Percentiles rank a stretch among this genome's conserved stretches.
These are phyloP conservation scores for Russula brevipes DNA, from an alignment of 768 basidiomycete genomes.

Conservation along the genomic window DNA sequence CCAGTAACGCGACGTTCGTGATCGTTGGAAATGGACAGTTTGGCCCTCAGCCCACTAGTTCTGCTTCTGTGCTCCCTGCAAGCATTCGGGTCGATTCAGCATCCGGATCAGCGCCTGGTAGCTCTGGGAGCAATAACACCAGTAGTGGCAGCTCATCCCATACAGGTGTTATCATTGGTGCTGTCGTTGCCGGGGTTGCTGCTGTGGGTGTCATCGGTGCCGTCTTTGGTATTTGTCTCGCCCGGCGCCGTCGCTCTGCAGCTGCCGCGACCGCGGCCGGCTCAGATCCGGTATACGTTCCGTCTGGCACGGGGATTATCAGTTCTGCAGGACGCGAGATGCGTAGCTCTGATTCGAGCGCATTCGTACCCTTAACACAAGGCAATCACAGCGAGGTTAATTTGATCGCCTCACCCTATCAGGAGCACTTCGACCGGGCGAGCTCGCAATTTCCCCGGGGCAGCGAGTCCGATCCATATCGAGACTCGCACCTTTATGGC, in stretches of 20 bases:
- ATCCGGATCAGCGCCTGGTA: constrained; percentile 37
- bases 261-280: constrained; percentile 19
- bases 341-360: constrained; percentile 58
- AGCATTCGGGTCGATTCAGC: constrained; percentile 41
- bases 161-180: constrained; percentile 45
- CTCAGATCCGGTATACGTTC: constrained; percentile 35
- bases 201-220: constrained; percentile 48
- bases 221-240: constrained; percentile 47
- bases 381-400: constrained; percentile 46
- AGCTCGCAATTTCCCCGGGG: constrained; percentile 27
- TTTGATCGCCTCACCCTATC: constrained; percentile 36
- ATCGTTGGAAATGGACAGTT: constrained; percentile 76
- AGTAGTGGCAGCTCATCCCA: constrained; percentile 32
- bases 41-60: constrained; percentile 56
- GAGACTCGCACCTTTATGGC: constrained; percentile 28
- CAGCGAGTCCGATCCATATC: constrained; percentile 38
- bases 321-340: constrained; percentile 31
- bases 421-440: constrained; percentile 30
- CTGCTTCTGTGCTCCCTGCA: constrained; percentile 44
- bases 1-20: constrained; percentile 70
- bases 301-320: constrained; percentile 33
- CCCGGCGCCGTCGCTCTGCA: constrained; percentile 46
- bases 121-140: constrained; percentile 24
- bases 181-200: constrained; percentile 49
- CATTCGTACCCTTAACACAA: constrained; percentile 68